Percentiles rank a stretch among this genome's conserved stretches.
Conservation (phyloP, 2,329 filamentous ascomycete species). For the Basipetospora chlamydospora region DNA sequence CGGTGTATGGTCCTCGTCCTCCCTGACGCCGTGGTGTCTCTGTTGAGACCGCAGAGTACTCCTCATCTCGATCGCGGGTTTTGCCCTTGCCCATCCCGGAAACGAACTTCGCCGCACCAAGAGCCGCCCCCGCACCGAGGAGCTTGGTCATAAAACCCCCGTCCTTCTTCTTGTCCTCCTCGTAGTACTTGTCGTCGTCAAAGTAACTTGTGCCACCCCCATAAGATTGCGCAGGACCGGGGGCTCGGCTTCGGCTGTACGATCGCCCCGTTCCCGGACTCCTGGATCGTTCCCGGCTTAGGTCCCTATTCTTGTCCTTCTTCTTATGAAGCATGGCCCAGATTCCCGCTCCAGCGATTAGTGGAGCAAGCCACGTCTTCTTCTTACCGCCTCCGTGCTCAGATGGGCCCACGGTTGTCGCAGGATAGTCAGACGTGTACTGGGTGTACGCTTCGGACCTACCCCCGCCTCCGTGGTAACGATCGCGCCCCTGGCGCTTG, state of each 20-base stretch:
- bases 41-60: conserved; percentile 47
- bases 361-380: conserved; percentile 33
- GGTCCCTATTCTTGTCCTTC: conserved; percentile 23
- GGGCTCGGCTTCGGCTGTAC: conserved; percentile 3
- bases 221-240: background rate
- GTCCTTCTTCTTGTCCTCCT: conserved; percentile 23
- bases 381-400: conserved; percentile 18
- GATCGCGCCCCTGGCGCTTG: conserved; percentile 33
- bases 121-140: conserved; percentile 42
- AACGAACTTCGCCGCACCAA: conserved; percentile 48
- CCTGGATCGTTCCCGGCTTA: conserved; percentile 23
- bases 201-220: conserved; percentile 41
- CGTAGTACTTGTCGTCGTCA: conserved; percentile 50
- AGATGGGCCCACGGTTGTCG: background rate
- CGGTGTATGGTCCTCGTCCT: conserved; percentile 20
- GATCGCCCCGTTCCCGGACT: conserved; percentile 21
- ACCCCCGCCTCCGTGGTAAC: conserved; percentile 34
- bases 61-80: conserved; percentile 36
- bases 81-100: conserved; percentile 43
- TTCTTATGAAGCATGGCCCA: conserved; percentile 25
- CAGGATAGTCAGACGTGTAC: conserved; percentile 20
- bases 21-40: conserved; percentile 40
- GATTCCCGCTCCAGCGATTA: conserved; percentile 36
- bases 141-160: conserved; percentile 48
- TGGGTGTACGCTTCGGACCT: conserved; percentile 34